Percentiles rank a stretch among this genome's conserved stretches.
Evolutionary conservation across 805 yeast genomes (phyloP).

Genomic region (Yarrowia phangngaensis): DNA sequence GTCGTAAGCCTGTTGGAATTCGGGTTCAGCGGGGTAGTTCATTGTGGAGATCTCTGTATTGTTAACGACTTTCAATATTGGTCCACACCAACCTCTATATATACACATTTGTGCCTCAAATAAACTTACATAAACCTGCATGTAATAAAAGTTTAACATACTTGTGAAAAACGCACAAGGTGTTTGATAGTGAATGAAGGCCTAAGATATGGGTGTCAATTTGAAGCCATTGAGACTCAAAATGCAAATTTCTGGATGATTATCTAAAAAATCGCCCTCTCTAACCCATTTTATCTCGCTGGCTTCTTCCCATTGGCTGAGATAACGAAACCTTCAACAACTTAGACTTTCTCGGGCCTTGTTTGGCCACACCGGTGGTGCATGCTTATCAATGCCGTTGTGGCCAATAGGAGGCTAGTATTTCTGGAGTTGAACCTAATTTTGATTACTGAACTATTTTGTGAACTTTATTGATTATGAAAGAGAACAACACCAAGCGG

Average conservation of each 20-base stretch:
- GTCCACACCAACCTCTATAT: constrained; percentile 6
- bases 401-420: constrained; percentile 10
- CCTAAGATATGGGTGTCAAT: no score
- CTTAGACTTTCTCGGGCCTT: constrained; percentile 8
- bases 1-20: constrained; percentile 97
- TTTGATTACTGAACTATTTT: no score
- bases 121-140: no score
- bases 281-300: no score
- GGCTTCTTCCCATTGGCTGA: constrained; percentile 27
- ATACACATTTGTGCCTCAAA: constrained; percentile 10
- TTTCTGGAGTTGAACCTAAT: constrained; percentile 14
- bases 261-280: no score
- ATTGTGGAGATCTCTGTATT: constrained; percentile 39
- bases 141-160: no score
- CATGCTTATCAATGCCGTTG: constrained; percentile 26
- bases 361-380: constrained; percentile 22
- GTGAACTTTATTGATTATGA: not conserved
- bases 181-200: no score
- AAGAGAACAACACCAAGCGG: no score
- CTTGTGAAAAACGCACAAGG: no score
- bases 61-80: not conserved
- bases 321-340: constrained; percentile 19
- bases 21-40: constrained; percentile 92
- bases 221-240: no score
- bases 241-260: no score